Evolutionary conservation across 169 alveolate species (phyloP).

Genomic region (Miamiensis avidus): DNA sequence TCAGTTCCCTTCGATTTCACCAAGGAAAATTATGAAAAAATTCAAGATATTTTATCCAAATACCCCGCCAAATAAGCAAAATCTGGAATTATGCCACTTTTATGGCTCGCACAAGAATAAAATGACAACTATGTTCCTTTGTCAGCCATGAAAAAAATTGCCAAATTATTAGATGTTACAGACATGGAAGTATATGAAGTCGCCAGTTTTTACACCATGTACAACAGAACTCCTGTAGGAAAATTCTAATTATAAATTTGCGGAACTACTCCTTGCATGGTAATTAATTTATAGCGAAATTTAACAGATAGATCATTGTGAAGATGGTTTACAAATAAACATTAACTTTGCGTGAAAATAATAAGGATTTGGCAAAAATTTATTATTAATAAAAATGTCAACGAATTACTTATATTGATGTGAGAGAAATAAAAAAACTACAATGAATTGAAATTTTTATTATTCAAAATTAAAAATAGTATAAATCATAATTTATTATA

Average conservation of each 20-base stretch:
- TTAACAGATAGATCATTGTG: too few relatives aligned
- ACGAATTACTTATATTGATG: too few relatives aligned
- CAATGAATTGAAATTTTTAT: too few relatives aligned
- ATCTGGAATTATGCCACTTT: constrained; percentile 68
- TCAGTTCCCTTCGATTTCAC: constrained; percentile 80
- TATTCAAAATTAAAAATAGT: too few relatives aligned
- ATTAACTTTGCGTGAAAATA: too few relatives aligned
- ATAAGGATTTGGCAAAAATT: too few relatives aligned
- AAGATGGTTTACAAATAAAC: too few relatives aligned
- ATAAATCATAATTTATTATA: too few relatives aligned
- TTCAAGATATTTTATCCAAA: constrained; percentile 51
- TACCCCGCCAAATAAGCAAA: constrained; percentile 74
- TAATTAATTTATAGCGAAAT: too few relatives aligned
- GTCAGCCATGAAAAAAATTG: constrained; percentile 80
- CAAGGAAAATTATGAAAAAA: constrained; percentile 62
- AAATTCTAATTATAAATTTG: constrained; percentile 80
- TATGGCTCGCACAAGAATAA: constrained; percentile 71
- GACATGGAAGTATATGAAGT: constrained; percentile 82
- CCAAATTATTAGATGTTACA: constrained; percentile 76
- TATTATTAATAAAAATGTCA: too few relatives aligned
- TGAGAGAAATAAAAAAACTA: too few relatives aligned
- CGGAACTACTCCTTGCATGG: constrained; percentile 82
- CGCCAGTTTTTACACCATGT: constrained; percentile 80
- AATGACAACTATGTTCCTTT: constrained; percentile 73
- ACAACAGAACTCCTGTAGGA: constrained; percentile 78